A percentile compares a stretch with the other conserved stretches of the same genome.
These are phyloP conservation scores for Boletus calvinii DNA, from an alignment of 1,284 basidiomycete species.

Conservation along the genomic window DNA sequence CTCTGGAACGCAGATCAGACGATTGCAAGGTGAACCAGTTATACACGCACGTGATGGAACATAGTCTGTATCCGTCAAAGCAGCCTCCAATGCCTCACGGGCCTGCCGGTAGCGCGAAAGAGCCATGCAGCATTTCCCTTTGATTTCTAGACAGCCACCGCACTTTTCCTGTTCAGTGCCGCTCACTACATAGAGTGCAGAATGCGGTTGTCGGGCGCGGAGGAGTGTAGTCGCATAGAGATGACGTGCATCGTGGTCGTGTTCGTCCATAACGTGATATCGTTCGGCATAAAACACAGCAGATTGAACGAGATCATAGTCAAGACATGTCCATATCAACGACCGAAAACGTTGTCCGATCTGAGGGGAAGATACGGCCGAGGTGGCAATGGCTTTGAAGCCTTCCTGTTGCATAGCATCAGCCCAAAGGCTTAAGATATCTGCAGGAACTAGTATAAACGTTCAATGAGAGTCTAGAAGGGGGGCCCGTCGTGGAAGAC, in stretches of 20 bases:
- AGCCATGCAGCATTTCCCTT: constrained; percentile 71
- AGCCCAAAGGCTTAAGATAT: constrained; percentile 30
- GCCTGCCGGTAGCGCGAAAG: constrained; percentile 73
- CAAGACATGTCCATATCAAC: constrained; percentile 76
- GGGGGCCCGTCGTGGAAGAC: constrained; percentile 14
- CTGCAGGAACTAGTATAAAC: constrained; percentile 18
- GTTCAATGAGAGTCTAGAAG: constrained; percentile 12
- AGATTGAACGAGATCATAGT: constrained; percentile 69
- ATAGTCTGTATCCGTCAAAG: constrained; percentile 51
- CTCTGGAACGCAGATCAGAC: constrained; percentile 37
- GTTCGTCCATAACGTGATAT: constrained; percentile 64
- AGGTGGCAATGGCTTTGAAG: constrained; percentile 34
- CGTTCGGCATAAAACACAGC: constrained; percentile 83
- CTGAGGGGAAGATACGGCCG: constrained; percentile 46
- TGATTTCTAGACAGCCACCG: constrained; percentile 75
- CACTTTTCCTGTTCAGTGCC: constrained; percentile 58
- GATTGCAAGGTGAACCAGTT: constrained; percentile 9
- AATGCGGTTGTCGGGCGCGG: constrained; percentile 71
- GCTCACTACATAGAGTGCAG: constrained; percentile 72
- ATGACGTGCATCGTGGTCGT: constrained; percentile 81
- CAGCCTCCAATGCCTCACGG: constrained; percentile 65
- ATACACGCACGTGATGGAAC: constrained; percentile 52
- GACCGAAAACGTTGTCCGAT: constrained; percentile 65
- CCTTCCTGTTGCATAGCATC: constrained; percentile 48
- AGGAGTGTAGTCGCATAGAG: constrained; percentile 80